Conservation (phyloP, 75 land plant genomes). For the Selaginella moellendorffii region DNA sequence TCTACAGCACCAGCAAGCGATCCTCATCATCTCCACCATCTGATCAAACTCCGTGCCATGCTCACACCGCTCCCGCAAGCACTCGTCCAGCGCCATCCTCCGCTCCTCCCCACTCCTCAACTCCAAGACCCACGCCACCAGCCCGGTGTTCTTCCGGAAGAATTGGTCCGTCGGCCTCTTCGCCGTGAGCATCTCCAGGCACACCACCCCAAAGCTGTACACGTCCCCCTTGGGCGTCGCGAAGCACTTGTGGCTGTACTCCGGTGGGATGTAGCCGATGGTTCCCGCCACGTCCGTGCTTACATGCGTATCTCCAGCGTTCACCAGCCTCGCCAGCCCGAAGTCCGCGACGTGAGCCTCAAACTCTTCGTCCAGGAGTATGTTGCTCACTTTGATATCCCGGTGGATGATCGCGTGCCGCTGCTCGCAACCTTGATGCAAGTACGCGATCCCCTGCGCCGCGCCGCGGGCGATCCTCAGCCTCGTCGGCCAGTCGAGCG, state of each 20-base stretch:
- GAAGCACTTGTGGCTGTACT: conserved; percentile 7
- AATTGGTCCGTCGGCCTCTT: neutral
- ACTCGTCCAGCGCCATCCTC: neutral
- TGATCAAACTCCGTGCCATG: neutral
- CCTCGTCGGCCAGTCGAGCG: conserved; percentile 5
- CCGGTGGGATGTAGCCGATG: conserved; percentile 5
- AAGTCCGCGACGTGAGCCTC: conserved; percentile 7
- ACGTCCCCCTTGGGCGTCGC: neutral
- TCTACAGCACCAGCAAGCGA: neutral
- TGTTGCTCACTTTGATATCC: conserved; percentile 8
- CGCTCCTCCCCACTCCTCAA: neutral
- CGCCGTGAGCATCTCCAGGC: neutral
- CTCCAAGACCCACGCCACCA: neutral
- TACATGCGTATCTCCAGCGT: conserved; percentile 5
- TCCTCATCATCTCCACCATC: neutral
- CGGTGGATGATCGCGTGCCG: neutral
- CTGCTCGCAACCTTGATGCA: neutral
- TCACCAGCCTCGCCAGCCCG: conserved; percentile 7
- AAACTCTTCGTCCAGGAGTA: conserved; percentile 7
- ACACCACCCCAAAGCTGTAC: neutral
- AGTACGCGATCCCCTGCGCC: neutral
- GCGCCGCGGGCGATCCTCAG: conserved; percentile 7
- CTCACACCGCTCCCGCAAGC: too few species aligned
- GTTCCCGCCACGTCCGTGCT: conserved; percentile 7
- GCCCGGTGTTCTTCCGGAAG: neutral